A percentile compares a stretch with the other conserved stretches of the same genome.
Conservation (phyloP, 805 yeast species). For the Candida nemodendra region DNA sequence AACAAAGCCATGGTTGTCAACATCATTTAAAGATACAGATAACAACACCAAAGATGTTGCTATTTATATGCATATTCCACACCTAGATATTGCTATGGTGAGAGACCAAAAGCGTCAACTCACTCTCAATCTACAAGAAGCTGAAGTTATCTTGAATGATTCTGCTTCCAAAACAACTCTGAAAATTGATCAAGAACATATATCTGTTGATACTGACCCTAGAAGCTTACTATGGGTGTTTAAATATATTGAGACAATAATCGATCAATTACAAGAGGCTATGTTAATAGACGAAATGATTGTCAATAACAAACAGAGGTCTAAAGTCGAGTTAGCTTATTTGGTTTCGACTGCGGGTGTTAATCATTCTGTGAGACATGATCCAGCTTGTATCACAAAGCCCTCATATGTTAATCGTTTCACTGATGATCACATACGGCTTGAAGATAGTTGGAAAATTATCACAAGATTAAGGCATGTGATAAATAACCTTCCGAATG, state of each 20-base stretch:
- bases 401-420: conserved; percentile 82
- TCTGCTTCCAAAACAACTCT: conserved; percentile 1
- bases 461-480: conserved; percentile 78
- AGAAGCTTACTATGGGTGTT: conserved; percentile 20
- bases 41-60: conserved; percentile 3
- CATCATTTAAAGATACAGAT: conserved; percentile 23
- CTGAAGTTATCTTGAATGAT: conserved; percentile 2
- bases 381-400: conserved; percentile 85
- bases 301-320: conserved; percentile 15
- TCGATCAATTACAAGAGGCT: conserved; percentile 12
- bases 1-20: conserved; percentile 37
- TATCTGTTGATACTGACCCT: conserved; percentile 21
- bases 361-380: conserved; percentile 59
- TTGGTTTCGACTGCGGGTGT: conserved; percentile 39
- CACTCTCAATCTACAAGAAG: conserved; percentile 7
- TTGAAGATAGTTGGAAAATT: conserved; percentile 85
- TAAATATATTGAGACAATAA: conserved; percentile 8
- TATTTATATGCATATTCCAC: conserved; percentile 9
- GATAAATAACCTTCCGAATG: conserved; percentile 51
- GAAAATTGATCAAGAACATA: conserved; percentile 16
- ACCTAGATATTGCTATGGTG: conserved; percentile 12
- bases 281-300: conserved; percentile 6
- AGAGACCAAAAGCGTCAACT: conserved; percentile 12
- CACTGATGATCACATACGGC: conserved; percentile 69
- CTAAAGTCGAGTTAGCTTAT: conserved; percentile 41